Evolutionary conservation across 2,329 filamentous ascomycete species (phyloP).

Genomic region (Metarhizium sp.): DNA sequence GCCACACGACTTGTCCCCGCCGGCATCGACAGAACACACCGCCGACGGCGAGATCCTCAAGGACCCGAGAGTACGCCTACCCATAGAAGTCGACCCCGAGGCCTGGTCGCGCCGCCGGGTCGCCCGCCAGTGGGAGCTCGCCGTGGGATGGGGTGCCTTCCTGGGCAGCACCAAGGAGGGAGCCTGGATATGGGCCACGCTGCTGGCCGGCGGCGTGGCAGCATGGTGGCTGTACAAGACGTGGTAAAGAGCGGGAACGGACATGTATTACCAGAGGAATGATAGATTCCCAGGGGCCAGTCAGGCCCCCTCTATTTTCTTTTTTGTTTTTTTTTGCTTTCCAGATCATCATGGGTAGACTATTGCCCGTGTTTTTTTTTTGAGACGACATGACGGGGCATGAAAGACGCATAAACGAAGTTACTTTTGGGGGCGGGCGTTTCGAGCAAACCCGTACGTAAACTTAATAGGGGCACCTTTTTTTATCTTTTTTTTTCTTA

Average conservation of each 20-base stretch:
- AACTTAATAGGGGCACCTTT: too few relatives aligned
- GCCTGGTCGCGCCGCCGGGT: conserved; percentile 42
- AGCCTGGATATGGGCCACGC: conserved; percentile 32
- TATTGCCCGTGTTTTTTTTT: too few relatives aligned
- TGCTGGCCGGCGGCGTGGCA: conserved; percentile 31
- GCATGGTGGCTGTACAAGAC: conserved; percentile 33
- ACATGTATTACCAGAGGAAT: neutral
- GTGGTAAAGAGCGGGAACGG: neutral
- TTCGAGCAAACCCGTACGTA: too few relatives aligned
- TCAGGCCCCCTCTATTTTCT: neutral
- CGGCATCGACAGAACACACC: conserved; percentile 9
- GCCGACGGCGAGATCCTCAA: conserved; percentile 10
- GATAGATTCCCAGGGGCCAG: neutral
- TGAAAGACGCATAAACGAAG: too few relatives aligned
- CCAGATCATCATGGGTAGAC: too few relatives aligned
- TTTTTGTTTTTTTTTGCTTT: too few relatives aligned
- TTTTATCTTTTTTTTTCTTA: too few relatives aligned
- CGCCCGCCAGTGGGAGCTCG: conserved; percentile 34
- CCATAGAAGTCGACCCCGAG: conserved; percentile 43
- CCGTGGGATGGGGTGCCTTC: conserved; percentile 45
- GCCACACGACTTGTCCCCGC: conserved; percentile 28
- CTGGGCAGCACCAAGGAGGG: conserved; percentile 45
- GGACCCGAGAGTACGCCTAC: conserved; percentile 37
- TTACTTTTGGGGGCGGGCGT: too few relatives aligned
- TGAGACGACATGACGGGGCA: too few relatives aligned